A percentile compares a stretch with the other conserved stretches of the same genome.
Conservation (phyloP, 345 rosid genomes). For the Citrus inodora region DNA sequence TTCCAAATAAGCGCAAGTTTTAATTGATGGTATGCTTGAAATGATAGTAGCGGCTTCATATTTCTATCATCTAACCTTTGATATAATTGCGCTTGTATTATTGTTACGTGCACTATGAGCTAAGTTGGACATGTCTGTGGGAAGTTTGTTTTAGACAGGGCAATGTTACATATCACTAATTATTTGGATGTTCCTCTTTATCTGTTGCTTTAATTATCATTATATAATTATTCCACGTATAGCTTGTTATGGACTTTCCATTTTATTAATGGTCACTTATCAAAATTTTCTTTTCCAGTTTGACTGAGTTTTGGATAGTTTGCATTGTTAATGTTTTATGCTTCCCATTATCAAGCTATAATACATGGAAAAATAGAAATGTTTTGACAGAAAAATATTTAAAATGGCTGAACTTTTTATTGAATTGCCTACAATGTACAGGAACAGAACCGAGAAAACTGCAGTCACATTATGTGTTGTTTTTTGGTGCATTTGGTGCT, state of each 20-base stretch:
- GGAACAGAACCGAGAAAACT: background rate
- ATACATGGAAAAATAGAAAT: background rate
- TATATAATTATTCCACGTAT: background rate
- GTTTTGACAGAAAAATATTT: background rate
- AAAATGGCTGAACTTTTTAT: slow-evolving; percentile 3
- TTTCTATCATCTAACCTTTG: background rate
- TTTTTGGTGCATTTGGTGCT: background rate
- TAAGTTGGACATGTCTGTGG: background rate
- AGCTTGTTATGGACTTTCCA: background rate
- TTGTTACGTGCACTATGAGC: background rate
- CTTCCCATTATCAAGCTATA: background rate
- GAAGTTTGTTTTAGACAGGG: background rate
- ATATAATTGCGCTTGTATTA: background rate
- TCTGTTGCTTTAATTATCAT: background rate
- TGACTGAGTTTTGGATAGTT: background rate
- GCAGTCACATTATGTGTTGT: background rate
- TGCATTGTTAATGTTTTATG: background rate
- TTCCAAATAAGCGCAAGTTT: background rate
- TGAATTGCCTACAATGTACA: background rate
- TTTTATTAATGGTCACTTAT: background rate
- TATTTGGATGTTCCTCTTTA: background rate
- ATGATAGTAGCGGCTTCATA: background rate
- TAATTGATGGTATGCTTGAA: background rate
- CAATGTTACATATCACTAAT: background rate
- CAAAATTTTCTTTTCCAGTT: background rate